Base-by-base conservation (phyloP, 805 yeast genomes). In the Candida corydali region DNA sequence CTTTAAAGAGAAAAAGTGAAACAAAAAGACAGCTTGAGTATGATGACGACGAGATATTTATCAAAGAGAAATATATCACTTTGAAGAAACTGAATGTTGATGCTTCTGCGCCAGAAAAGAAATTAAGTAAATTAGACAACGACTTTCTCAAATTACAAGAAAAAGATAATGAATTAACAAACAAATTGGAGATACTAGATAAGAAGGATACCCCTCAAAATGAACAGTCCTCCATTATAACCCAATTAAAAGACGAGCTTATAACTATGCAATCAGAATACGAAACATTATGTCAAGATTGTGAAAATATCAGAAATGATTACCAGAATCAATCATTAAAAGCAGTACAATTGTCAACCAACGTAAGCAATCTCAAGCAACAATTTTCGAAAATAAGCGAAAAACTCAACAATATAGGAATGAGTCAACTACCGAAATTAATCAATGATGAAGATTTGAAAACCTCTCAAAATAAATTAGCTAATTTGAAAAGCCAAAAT, bases 41-140 rank as follows among this genome's bases (percentile, higher is more conserved):
- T 25, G 73, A 67, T 42, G 38, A 41, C 1, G 59, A 57, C 31
- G 71, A 65, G 34, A 59, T 55, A 5, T 36, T 36, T 8, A 61
- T 67, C 1, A 63, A 66, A 3, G 52, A 41, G 7, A 50, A 52
- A 19, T 67, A 62, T 46, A 43, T 50, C 12, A 54, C 58, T 31
- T 45, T 65, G 12, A 51, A 62, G 25, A 52, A 55, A 30, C 47
- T 62, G 24, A 67, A 63, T 41, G 71, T 65, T 17, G 63, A 55
- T 20, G 67, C 67, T 2, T 36, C 39, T 6, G 28, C 50, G 6
- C 52, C 50, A 8, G 73, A 67, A 33, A 54, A 55, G 38, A 63
- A 57, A 40, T 45, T 61, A 17, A 50, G 42, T 10, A 54, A 58
- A 24, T 54, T 57, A 1, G 72, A 67, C 14, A 35, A 38, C 8